Percentiles rank a stretch among this genome's conserved stretches.
Conservation (phyloP, 495 filamentous ascomycete genomes). For the Diplogelasinospora grovesii region DNA sequence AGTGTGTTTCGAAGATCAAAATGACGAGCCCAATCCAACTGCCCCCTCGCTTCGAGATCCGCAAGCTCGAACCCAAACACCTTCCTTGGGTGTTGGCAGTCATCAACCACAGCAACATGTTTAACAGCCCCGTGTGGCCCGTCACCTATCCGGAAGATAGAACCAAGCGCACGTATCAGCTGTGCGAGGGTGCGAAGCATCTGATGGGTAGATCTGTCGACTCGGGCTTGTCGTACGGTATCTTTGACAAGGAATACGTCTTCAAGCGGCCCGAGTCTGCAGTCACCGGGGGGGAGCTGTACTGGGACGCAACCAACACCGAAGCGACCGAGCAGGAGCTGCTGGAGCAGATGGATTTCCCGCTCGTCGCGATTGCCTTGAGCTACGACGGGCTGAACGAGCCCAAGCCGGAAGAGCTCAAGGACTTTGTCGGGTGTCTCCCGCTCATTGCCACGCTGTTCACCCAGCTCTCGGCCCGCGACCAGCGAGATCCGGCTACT, state of each 20-base stretch:
- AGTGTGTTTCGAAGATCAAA: no score
- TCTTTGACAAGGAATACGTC: constrained; percentile 40
- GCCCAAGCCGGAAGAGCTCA: constrained; percentile 21
- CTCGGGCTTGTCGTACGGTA: constrained; percentile 35
- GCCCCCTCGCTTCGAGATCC: constrained; percentile 28
- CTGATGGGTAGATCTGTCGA: not conserved
- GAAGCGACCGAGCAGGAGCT: constrained; percentile 8
- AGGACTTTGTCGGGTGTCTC: constrained; percentile 19
- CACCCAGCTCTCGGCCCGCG: constrained; percentile 12
- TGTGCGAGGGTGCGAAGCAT: constrained; percentile 4
- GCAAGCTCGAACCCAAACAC: constrained; percentile 28
- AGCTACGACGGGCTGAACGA: constrained; percentile 28
- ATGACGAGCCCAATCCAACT: no score
- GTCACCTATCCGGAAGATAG: constrained; percentile 21
- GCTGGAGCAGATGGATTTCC: constrained; percentile 36
- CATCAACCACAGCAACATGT: constrained; percentile 31
- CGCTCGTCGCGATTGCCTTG: constrained; percentile 35
- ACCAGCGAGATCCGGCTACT: constrained; percentile 14
- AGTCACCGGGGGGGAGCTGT: constrained; percentile 31
- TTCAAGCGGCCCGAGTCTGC: constrained; percentile 37
- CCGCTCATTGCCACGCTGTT: constrained; percentile 26
- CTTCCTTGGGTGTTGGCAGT: constrained; percentile 32
- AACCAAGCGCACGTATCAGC: constrained; percentile 15
- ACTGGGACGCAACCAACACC: constrained; percentile 30
- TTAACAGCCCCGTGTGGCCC: constrained; percentile 30